Evolutionary conservation across 2,329 filamentous ascomycete genomes (phyloP).

Genomic region (Arthrobotrys sinensis): DNA sequence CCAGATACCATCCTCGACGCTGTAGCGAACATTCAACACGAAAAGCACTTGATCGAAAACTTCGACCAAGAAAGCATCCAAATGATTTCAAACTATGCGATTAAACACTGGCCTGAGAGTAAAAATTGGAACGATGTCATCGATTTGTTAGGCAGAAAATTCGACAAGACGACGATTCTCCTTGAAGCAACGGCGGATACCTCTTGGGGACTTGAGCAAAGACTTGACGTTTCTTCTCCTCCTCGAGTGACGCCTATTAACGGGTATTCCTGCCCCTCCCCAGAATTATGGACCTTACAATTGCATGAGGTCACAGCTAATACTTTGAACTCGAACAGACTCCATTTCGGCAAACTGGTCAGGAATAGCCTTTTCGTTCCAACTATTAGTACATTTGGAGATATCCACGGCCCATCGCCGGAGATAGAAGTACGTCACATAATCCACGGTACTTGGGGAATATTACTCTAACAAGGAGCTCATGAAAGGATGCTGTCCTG

Average conservation of each 20-base stretch:
- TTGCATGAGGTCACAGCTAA: neutral
- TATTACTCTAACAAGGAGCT: neutral
- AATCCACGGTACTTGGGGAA: neutral
- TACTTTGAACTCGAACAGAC: neutral
- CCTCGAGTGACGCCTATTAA: neutral
- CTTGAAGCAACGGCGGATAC: neutral
- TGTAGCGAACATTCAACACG: neutral
- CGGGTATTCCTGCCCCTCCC: neutral
- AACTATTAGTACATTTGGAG: constrained; percentile 1
- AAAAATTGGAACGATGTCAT: constrained; percentile 41
- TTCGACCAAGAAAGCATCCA: neutral
- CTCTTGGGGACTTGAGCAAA: neutral
- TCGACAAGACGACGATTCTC: constrained; percentile 23
- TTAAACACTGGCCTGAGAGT: constrained; percentile 38
- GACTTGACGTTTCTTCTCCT: neutral
- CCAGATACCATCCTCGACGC: constrained; percentile 2
- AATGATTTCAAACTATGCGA: neutral
- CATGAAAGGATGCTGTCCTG: constrained; percentile 35
- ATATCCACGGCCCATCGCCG: neutral
- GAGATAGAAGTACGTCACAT: constrained; percentile 17
- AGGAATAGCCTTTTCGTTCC: neutral
- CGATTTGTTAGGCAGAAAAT: constrained; percentile 19
- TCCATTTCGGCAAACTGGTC: constrained; percentile 15
- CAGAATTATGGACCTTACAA: neutral
- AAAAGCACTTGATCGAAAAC: neutral